These are phyloP conservation scores for Poteriospumella lacustris DNA, from an alignment of 108 stramenopile species.

Conservation along the genomic window DNA sequence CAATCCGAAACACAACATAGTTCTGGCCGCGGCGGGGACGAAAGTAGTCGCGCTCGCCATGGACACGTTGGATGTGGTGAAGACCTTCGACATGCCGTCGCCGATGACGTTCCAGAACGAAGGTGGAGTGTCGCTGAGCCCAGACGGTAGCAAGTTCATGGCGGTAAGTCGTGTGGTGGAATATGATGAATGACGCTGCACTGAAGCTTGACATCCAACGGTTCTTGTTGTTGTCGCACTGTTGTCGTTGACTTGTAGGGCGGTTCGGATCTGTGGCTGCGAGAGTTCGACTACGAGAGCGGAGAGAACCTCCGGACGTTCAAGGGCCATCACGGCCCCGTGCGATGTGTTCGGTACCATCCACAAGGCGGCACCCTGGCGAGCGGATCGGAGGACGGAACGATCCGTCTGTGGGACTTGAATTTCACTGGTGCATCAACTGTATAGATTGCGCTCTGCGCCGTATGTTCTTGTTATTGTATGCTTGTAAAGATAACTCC, in stretches of 20 bases:
- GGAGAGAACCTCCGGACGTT: constrained; percentile 80
- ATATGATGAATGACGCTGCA: too few relatives aligned
- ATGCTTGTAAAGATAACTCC: too few relatives aligned
- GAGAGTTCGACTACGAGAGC: constrained; percentile 79
- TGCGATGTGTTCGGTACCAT: constrained; percentile 83
- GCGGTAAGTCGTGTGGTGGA: constrained; percentile 44
- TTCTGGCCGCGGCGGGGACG: background rate
- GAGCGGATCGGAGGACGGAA: constrained; percentile 94
- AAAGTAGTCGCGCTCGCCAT: background rate
- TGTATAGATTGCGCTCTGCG: too few relatives aligned
- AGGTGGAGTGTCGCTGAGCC: constrained; percentile 86
- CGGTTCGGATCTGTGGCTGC: constrained; percentile 79
- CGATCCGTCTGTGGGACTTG: constrained; percentile 85
- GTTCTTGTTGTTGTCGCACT: too few relatives aligned
- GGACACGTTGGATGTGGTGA: background rate
- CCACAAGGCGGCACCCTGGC: constrained; percentile 74
- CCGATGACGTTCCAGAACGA: constrained; percentile 84
- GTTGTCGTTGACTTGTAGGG: constrained; percentile 26
- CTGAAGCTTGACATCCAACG: too few relatives aligned
- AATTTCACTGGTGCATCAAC: constrained; percentile 22
- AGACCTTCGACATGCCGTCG: constrained; percentile 62
- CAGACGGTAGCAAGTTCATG: constrained; percentile 74
- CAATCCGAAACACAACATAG: background rate
- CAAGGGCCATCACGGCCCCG: constrained; percentile 98
- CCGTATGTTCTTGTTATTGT: too few relatives aligned